Evolutionary conservation across 768 basidiomycete genomes (phyloP), one percentile per base, ranked within the genome.

Genomic region (Lentinula boryana): DNA sequence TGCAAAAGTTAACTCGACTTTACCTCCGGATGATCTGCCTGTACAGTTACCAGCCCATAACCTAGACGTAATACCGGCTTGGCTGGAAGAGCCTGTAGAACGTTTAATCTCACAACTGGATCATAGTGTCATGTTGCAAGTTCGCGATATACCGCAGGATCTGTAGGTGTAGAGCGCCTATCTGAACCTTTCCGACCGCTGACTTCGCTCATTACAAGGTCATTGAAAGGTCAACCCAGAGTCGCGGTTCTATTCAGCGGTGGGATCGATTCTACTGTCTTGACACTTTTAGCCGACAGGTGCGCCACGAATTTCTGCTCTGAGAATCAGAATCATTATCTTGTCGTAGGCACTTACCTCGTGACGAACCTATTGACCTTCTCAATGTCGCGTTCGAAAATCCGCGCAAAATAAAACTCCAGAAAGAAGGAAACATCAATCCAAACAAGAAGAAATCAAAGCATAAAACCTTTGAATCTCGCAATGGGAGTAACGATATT

Each of bases 351-450:
- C 83, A 92, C 69, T 69, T 94, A 36, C 86, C 91, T 9, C 54
- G 74, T 16, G 78, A 84, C 49, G 94, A 97, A 69, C 90, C 93
- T 0, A 93, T 98, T 55, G 95, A 98, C 68, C 75, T 98, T 1
- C 76, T 98, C 7, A 97, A 97, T 66, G 93, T 98, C 4, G 92
- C 93, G 1, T 98, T 98, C 65, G 94, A 98, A 69, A 97, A 97
- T 68, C 94, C 94, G n/a, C 83, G 93, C 5, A 89, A 90, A 67
- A 73, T 89, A 13, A 76, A 76, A 49, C 69, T 78, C 3, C 76
- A 80, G 62, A 62, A 74, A 21, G 77, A 78, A 52, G 79, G 81
- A 12, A 83, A 84, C 63, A 62, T 71, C 33, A 77, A 76, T 15
- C 76, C 75, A 0, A 66, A 77, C n/a, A 69, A 76, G 12, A 82